Percentiles rank a stretch among this genome's conserved stretches.
These are phyloP conservation scores for Trametes punicea DNA, from an alignment of 768 basidiomycete genomes.

Conservation along the genomic window DNA sequence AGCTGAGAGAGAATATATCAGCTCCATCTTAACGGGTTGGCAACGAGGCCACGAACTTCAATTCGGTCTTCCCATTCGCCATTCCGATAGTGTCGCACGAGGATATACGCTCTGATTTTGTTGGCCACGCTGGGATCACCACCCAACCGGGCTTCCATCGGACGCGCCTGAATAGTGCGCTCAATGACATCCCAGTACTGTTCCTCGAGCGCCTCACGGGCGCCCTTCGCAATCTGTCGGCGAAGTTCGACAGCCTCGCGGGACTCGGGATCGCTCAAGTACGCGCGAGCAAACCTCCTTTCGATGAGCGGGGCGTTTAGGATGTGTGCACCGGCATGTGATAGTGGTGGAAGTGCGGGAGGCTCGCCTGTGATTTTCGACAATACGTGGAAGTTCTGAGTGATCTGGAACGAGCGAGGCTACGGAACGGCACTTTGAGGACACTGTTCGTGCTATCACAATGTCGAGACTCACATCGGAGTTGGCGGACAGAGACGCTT, in stretches of 20 bases:
- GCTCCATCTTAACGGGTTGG: too few species aligned
- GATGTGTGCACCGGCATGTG: conserved; percentile 79
- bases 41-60: conserved; percentile 71
- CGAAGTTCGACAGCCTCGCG: conserved; percentile 65
- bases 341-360: conserved; percentile 67
- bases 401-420: conserved; percentile 56
- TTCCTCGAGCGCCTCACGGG: conserved; percentile 79
- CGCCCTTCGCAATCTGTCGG: conserved; percentile 73
- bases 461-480: conserved; percentile 46
- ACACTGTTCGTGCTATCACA: too few species aligned
- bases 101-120: conserved; percentile 84
- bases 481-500: conserved; percentile 59
- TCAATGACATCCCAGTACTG: conserved; percentile 87
- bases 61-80: conserved; percentile 84
- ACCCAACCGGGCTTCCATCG: conserved; percentile 82
- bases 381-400: conserved; percentile 70
- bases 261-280: conserved; percentile 62
- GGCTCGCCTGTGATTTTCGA: conserved; percentile 76
- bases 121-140: conserved; percentile 89
- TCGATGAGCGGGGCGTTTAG: conserved; percentile 77
- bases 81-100: conserved; percentile 75
- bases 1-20: conserved; percentile 54
- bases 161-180: conserved; percentile 74
- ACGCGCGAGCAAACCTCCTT: conserved; percentile 77
- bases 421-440: background rate